Conservation (phyloP, 2,329 filamentous ascomycete genomes). For the Atkinsonella texensis region DNA sequence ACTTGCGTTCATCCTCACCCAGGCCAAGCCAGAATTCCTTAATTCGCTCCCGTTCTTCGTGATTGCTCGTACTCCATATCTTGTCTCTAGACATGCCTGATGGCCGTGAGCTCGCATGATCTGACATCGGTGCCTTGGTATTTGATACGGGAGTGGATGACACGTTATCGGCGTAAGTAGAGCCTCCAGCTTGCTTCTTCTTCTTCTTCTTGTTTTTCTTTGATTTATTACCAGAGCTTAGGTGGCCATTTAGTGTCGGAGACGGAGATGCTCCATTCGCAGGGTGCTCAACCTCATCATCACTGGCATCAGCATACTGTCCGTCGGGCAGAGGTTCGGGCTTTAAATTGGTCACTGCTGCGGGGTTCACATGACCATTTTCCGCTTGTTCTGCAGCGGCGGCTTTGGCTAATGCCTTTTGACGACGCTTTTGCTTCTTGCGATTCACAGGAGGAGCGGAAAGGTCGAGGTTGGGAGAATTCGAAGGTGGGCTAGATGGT, state of each 20-base stretch:
- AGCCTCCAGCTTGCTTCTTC: slow-evolving; percentile 34
- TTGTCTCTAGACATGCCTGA: slow-evolving; percentile 58
- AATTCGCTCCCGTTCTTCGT: slow-evolving; percentile 91
- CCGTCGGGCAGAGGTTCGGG: slow-evolving; percentile 20
- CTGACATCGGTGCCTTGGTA: slow-evolving; percentile 13
- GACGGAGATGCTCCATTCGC: slow-evolving; percentile 18
- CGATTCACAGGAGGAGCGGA: slow-evolving; percentile 55
- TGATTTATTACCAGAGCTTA: slow-evolving; percentile 24
- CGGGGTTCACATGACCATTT: slow-evolving; percentile 30
- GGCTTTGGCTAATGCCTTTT: slow-evolving; percentile 67
- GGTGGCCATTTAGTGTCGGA: slow-evolving; percentile 20
- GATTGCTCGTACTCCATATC: slow-evolving; percentile 94
- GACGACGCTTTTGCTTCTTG: slow-evolving; percentile 89
- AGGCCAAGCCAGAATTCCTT: slow-evolving; percentile 97
- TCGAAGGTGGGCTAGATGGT: slow-evolving; percentile 18
- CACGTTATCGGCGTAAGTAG: slow-evolving; percentile 11
- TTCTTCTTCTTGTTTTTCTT: slow-evolving; percentile 62
- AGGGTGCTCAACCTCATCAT: slow-evolving; percentile 34
- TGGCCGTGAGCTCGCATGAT: slow-evolving; percentile 16
- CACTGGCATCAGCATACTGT: slow-evolving; percentile 43
- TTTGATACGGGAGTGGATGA: slow-evolving; percentile 1
- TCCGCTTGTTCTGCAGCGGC: slow-evolving; percentile 33
- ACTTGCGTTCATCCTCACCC: slow-evolving; percentile 88
- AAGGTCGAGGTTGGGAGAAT: slow-evolving; percentile 14
- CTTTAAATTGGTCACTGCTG: slow-evolving; percentile 14